Percentiles rank a stretch among this genome's conserved stretches.
These are phyloP conservation scores for Spergularia azorica DNA, from an alignment of 179 eudicot genomes.

Conservation along the genomic window DNA sequence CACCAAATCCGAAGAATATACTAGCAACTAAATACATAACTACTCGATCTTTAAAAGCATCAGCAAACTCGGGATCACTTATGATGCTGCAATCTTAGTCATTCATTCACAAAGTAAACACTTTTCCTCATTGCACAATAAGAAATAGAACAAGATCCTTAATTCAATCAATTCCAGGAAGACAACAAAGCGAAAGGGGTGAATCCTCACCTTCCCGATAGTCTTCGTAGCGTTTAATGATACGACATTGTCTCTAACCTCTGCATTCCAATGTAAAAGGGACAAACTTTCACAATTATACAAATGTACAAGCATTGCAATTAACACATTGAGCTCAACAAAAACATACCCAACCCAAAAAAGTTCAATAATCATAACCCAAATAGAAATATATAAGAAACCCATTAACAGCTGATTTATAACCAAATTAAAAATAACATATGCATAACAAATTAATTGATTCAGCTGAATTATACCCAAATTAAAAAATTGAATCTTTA, in stretches of 20 bases:
- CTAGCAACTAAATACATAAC: not conserved
- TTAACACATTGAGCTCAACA: not conserved
- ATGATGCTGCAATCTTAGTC: not conserved
- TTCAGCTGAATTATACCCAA: too few relatives aligned
- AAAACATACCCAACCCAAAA: not conserved
- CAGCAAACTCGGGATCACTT: too few relatives aligned
- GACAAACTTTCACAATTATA: not conserved
- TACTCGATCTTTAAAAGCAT: too few relatives aligned
- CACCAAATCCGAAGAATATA: too few relatives aligned
- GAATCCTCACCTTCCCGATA: conserved; percentile 61
- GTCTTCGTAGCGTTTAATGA: conserved; percentile 53
- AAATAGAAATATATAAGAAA: too few relatives aligned
- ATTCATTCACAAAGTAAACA: not conserved
- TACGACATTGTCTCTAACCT: conserved; percentile 62
- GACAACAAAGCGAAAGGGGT: not conserved
- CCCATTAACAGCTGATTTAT: not conserved
- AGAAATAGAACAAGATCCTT: not conserved
- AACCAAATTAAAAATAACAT: not conserved
- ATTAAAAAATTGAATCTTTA: not conserved
- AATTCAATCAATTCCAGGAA: not conserved
- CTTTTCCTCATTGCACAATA: not conserved
- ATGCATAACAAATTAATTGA: too few relatives aligned
- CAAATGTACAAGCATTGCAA: not conserved
- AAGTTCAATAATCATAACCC: too few relatives aligned
- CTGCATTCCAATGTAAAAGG: conserved; percentile 31